Evolutionary conservation across 768 basidiomycete genomes (phyloP).

Genomic region (Epithele typhae): DNA sequence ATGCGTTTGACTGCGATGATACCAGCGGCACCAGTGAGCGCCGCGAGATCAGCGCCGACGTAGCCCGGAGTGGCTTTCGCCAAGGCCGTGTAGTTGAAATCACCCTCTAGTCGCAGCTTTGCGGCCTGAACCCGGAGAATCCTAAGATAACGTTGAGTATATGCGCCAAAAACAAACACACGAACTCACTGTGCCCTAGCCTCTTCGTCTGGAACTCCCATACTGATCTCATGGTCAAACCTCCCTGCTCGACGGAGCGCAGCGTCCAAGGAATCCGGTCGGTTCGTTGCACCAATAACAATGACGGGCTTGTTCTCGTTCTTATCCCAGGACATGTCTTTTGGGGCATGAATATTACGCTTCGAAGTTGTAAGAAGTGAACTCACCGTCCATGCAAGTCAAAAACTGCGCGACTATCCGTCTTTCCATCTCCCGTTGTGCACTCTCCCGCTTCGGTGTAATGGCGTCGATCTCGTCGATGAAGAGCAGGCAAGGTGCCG

Average conservation of each 20-base stretch:
- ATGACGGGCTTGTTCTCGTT: conserved; percentile 89
- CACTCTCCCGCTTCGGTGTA: conserved; percentile 95
- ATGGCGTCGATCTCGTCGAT: conserved; percentile 99
- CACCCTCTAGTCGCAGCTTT: conserved; percentile 79
- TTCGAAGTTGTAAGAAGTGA: background rate
- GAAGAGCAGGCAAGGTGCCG: conserved; percentile 91
- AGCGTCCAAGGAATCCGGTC: conserved; percentile 91
- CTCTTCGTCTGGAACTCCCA: conserved; percentile 93
- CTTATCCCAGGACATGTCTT: conserved; percentile 95
- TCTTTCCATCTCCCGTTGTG: conserved; percentile 97
- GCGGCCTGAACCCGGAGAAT: conserved; percentile 84
- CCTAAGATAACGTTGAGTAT: conserved; percentile 34
- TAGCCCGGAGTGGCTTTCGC: conserved; percentile 97
- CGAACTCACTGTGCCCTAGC: conserved; percentile 78
- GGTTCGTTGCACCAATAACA: conserved; percentile 94
- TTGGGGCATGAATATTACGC: background rate
- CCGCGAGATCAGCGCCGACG: conserved; percentile 91
- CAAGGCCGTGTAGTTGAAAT: conserved; percentile 80
- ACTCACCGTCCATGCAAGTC: conserved; percentile 96
- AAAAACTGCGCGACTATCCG: conserved; percentile 96
- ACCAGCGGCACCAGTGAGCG: conserved; percentile 89
- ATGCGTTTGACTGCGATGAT: conserved; percentile 96
- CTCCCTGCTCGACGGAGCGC: conserved; percentile 90
- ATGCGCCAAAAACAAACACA: background rate
- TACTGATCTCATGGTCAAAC: conserved; percentile 96